Conservation (phyloP, 805 yeast species). For the Torulaspora maleeae region DNA sequence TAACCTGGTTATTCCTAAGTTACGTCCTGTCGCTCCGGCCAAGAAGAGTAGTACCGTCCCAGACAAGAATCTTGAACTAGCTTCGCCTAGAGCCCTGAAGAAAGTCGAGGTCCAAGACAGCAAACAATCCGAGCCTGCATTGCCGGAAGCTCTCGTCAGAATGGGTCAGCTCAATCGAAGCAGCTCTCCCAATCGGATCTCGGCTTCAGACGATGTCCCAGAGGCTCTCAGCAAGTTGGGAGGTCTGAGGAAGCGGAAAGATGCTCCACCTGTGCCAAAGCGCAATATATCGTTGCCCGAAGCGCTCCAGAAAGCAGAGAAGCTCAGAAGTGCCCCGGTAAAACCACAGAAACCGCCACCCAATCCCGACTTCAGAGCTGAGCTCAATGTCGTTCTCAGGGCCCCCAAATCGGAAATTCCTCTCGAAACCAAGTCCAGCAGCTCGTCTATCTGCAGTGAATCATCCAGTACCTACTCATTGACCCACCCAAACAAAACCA, state of each 20-base stretch:
- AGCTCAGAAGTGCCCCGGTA: slow-evolving; percentile 8
- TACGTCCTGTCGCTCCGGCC: slow-evolving; percentile 15
- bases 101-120: background rate
- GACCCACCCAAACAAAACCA: slow-evolving; percentile 32
- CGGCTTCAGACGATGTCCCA: slow-evolving; percentile 3
- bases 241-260: slow-evolving; percentile 11
- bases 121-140: slow-evolving; percentile 10
- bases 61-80: background rate
- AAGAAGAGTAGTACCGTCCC: background rate
- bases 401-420: slow-evolving; percentile 7
- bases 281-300: slow-evolving; percentile 32
- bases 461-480: slow-evolving; percentile 9
- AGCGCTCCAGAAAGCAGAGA: slow-evolving; percentile 24
- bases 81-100: slow-evolving; percentile 7
- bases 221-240: slow-evolving; percentile 20
- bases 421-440: background rate
- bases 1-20: slow-evolving; percentile 12
- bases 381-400: slow-evolving; percentile 16
- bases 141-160: slow-evolving; percentile 25
- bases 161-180: slow-evolving; percentile 7
- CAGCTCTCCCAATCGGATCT: background rate
- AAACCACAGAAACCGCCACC: background rate
- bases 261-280: slow-evolving; percentile 26
- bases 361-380: slow-evolving; percentile 4
- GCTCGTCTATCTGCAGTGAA: background rate